Conservation (phyloP, 345 rosid species). For the Arabidopsis thaliana region TAIR10.1 NC_003070.9:17969501-17970000, state of each 20-base stretch:
- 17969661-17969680: slow-evolving; percentile 85
- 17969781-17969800: slow-evolving; percentile 85
- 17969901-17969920: slow-evolving; percentile 63
- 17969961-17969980: slow-evolving; percentile 82
- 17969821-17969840: slow-evolving; percentile 80
- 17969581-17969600: slow-evolving; percentile 91
- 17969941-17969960: slow-evolving; percentile 72
- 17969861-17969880: slow-evolving; percentile 84
- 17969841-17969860: slow-evolving; percentile 69
- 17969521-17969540: slow-evolving; percentile 83
- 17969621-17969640: slow-evolving; percentile 88
- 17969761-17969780: slow-evolving; percentile 68
- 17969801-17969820: slow-evolving; percentile 90
- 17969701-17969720: slow-evolving; percentile 16
- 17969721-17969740: neutral
- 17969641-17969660: slow-evolving; percentile 86
- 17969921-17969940: slow-evolving; percentile 74
- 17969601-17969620: slow-evolving; percentile 90
- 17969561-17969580: slow-evolving; percentile 90
- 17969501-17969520: slow-evolving; percentile 81
- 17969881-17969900: slow-evolving; percentile 69
- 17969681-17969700: slow-evolving; percentile 74
- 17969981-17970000: slow-evolving; percentile 71
- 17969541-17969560: slow-evolving; percentile 79
- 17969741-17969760: neutral